phyloP scores from a whole-genome alignment of 768 basidiomycete genomes.

The Ramaria rubella region DNA sequence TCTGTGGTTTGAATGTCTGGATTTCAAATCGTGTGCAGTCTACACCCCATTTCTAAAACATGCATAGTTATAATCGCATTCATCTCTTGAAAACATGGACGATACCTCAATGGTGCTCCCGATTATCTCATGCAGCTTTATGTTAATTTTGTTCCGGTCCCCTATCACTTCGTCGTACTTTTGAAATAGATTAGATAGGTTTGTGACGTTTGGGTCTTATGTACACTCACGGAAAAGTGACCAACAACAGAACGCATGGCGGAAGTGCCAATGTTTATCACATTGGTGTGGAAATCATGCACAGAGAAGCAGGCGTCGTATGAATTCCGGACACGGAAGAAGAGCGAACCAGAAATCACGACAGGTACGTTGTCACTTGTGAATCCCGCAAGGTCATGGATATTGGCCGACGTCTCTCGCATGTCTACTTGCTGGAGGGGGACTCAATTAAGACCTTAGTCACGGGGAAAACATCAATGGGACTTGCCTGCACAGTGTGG shows the following conservation, averaged over 20 bases:
- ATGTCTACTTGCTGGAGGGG: conserved; percentile 7
- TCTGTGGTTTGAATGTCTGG: conserved; percentile 54
- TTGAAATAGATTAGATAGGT: background rate
- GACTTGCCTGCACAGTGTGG: conserved; percentile 31
- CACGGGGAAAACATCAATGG: background rate
- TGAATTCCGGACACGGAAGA: conserved; percentile 45
- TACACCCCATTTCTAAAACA: conserved; percentile 45
- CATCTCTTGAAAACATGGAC: background rate
- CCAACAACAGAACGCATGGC: conserved; percentile 51
- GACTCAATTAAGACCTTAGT: conserved; percentile 32
- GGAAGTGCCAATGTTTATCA: conserved; percentile 47
- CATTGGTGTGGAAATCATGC: conserved; percentile 41
- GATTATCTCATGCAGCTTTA: conserved; percentile 40
- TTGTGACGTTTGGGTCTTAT: background rate
- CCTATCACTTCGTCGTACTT: conserved; percentile 39
- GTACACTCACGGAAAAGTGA: conserved; percentile 15
- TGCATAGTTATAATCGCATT: background rate
- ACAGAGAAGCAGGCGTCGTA: conserved; percentile 51
- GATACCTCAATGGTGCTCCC: conserved; percentile 38
- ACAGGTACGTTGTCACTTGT: conserved; percentile 37
- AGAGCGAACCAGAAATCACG: conserved; percentile 45
- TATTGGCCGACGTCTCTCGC: background rate
- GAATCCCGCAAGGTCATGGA: background rate
- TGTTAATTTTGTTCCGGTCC: conserved; percentile 49
- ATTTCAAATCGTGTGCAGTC: conserved; percentile 53